Conservation (phyloP, 805 yeast genomes). For the Saccharomycopsis capsularis region DNA sequence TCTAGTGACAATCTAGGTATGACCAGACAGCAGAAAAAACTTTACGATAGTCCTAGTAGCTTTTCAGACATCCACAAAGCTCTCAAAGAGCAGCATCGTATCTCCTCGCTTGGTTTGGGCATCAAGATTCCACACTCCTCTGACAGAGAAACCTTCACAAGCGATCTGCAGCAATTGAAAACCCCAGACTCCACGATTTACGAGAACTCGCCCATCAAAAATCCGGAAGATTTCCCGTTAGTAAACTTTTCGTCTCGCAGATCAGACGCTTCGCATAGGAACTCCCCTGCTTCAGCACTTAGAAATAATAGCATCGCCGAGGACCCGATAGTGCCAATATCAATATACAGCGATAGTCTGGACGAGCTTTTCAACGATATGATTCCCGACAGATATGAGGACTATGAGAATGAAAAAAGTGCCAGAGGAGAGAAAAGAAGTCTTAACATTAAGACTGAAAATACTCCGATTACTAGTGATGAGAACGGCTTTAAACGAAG, state of each 20-base stretch:
- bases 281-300: slow-evolving; percentile 8
- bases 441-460: too few relatives aligned
- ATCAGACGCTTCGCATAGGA: slow-evolving; percentile 10
- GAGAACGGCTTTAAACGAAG: not conserved
- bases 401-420: too few relatives aligned
- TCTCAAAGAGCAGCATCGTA: slow-evolving; percentile 14
- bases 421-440: too few relatives aligned
- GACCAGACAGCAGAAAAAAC: not conserved
- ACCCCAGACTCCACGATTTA: slow-evolving; percentile 12
- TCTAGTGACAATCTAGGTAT: slow-evolving; percentile 2
- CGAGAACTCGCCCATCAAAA: slow-evolving; percentile 16
- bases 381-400: not conserved
- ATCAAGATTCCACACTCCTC: slow-evolving; percentile 10
- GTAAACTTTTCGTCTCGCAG: slow-evolving; percentile 13
- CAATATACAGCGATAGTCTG: not conserved
- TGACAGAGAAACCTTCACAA: not conserved
- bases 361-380: not conserved
- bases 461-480: too few relatives aligned
- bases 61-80: slow-evolving; percentile 13
- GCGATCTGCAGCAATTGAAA: not conserved
- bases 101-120: slow-evolving; percentile 14
- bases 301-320: not conserved
- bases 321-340: slow-evolving; percentile 2
- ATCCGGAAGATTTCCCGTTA: slow-evolving; percentile 14
- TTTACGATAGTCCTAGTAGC: slow-evolving; percentile 3